Evolutionary conservation across 108 stramenopile genomes (phyloP).

Genomic region (Skeletonema tropicum): DNA sequence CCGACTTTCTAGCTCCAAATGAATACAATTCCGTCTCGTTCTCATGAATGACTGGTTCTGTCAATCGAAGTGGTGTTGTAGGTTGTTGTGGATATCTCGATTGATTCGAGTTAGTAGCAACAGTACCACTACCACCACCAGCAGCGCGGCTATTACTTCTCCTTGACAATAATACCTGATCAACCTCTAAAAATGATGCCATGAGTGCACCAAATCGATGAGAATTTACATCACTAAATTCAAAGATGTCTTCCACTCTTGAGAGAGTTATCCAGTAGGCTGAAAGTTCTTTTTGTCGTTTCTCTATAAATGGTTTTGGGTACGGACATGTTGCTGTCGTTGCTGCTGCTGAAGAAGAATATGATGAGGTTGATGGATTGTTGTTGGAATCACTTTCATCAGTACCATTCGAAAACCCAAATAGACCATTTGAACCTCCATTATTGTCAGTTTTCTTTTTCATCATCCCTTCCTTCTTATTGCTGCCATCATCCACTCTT

Average conservation of each 20-base stretch:
- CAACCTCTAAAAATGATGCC: conserved; percentile 47
- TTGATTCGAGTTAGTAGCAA: neutral
- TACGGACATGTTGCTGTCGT: conserved; percentile 8
- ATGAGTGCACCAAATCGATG: conserved; percentile 32
- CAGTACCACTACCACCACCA: neutral
- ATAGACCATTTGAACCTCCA: neutral
- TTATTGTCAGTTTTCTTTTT: neutral
- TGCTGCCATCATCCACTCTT: no score
- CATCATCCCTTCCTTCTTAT: neutral
- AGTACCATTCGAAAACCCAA: neutral
- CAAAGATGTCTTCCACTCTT: conserved; percentile 48
- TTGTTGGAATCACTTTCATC: neutral
- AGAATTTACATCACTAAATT: conserved; percentile 32
- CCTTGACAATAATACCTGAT: conserved; percentile 11
- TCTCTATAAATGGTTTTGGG: conserved; percentile 33
- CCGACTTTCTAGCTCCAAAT: neutral
- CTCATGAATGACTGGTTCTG: conserved; percentile 12
- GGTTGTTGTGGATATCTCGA: neutral
- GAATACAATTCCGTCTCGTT: conserved; percentile 19
- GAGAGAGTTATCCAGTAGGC: conserved; percentile 36
- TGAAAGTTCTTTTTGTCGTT: conserved; percentile 34
- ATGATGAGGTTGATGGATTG: neutral
- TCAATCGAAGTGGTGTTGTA: neutral
- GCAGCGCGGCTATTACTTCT: neutral
- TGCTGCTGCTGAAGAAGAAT: neutral